Base-by-base conservation (phyloP, 495 filamentous ascomycete species). In the Talaromyces nanjingensis region DNA sequence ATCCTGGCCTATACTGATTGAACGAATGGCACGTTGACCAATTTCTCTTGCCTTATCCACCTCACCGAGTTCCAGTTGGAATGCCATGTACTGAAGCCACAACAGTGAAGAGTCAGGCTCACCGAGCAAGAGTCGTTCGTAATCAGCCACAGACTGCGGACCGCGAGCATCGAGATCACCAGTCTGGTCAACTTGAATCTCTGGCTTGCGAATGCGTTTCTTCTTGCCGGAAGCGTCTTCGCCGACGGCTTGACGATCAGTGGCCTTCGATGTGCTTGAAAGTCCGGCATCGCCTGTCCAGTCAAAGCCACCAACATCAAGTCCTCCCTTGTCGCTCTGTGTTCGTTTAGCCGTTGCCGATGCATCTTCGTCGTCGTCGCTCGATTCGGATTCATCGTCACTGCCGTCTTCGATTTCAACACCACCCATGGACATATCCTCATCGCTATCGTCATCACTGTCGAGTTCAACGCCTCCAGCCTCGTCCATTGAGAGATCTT, bases 71-170 rank as follows among this genome's bases (percentile, higher is more conserved):
- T 96, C 88, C 70, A 97, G 85, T 75, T 98, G 91, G 80, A 96
- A 96, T 22, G 93, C 92, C 89, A 98, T 96, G 77, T 97, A 98
- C 65, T 89, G 83, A 59, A 96, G 88, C 94, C 94, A 98, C 25
- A 98, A 80, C 54, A 87, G 76, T 1, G 94, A 96, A 7, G 88
- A 90, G 71, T 98, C 89, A 1, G 94, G 92, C 70, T 96, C 90
- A 62, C 92, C 91, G 39, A 98, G 85, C 47, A 98, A 84, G 58
- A 97, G 87, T 60, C 94, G 90, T 77, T 98, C 94, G 73, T 90
- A 98, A 72, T 98, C 94, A 60, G 88, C 87, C 18, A 89, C 84
- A 2, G 91, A 92, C 73, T 94, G 92, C 2, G 96, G 94, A n/a
- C 93, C 96, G 65, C 93, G 84, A 52, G 85, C 84, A 73, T 94